Percentiles rank a stretch among this genome's conserved stretches.
Evolutionary conservation across 768 basidiomycete genomes (phyloP).

Genomic region (Leccinum aurantiacum): DNA sequence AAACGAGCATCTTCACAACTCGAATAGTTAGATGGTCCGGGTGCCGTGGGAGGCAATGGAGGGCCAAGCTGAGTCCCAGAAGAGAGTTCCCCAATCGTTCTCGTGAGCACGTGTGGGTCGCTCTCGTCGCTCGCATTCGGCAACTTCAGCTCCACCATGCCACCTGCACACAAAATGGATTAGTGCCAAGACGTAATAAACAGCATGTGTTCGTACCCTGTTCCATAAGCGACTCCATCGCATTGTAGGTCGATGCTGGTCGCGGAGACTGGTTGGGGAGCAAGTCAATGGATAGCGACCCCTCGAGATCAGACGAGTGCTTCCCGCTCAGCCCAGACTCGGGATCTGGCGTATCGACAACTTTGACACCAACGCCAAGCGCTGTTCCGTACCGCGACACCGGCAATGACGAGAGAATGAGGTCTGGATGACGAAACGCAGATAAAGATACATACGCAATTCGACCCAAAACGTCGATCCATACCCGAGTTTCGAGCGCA

Average conservation of each 20-base stretch:
- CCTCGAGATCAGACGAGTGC: slow-evolving; percentile 24
- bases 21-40: not conserved
- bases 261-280: slow-evolving; percentile 16
- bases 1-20: not conserved
- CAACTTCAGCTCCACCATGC: slow-evolving; percentile 56
- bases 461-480: slow-evolving; percentile 93
- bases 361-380: slow-evolving; percentile 66
- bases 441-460: slow-evolving; percentile 44
- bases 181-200: not conserved
- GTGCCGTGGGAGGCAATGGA: slow-evolving; percentile 17
- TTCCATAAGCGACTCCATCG: slow-evolving; percentile 68
- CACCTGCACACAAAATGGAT: slow-evolving; percentile 38
- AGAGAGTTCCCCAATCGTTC: slow-evolving; percentile 44
- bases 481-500: slow-evolving; percentile 57
- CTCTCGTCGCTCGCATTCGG: slow-evolving; percentile 36
- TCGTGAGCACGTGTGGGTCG: slow-evolving; percentile 37
- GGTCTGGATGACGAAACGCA: slow-evolving; percentile 10
- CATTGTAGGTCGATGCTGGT: slow-evolving; percentile 31
- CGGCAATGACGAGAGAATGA: slow-evolving; percentile 13
- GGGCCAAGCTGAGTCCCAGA: slow-evolving; percentile 36
- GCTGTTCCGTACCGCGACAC: slow-evolving; percentile 33
- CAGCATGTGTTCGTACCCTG: slow-evolving; percentile 39
- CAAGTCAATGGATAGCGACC: slow-evolving; percentile 28
- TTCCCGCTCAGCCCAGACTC: slow-evolving; percentile 23
- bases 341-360: slow-evolving; percentile 34